Conservation (phyloP, 805 yeast species). For the Lipomyces anomalus region DNA sequence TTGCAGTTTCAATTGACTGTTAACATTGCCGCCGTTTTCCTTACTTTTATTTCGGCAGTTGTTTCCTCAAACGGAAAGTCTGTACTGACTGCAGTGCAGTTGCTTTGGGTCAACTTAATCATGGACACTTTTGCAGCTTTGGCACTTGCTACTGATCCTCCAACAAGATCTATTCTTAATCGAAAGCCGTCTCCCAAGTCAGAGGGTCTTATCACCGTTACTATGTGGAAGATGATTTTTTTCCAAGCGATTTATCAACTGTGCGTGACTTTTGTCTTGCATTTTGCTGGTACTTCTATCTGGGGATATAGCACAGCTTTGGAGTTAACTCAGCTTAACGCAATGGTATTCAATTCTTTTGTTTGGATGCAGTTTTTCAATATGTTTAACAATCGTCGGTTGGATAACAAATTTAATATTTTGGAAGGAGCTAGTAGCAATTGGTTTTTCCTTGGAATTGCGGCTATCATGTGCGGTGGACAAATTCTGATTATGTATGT, state of each 20-base stretch:
- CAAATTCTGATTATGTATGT: slow-evolving; percentile 91
- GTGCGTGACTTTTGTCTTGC: slow-evolving; percentile 68
- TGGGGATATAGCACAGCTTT: slow-evolving; percentile 41
- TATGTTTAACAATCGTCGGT: slow-evolving; percentile 79
- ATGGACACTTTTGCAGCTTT: slow-evolving; percentile 98
- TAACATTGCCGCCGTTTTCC: slow-evolving; percentile 89
- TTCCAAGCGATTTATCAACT: slow-evolving; percentile 82
- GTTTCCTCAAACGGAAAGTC: slow-evolving; percentile 72
- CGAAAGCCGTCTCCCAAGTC: slow-evolving; percentile 79
- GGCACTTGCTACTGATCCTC: slow-evolving; percentile 96
- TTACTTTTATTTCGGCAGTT: slow-evolving; percentile 91
- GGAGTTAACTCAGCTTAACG: slow-evolving; percentile 56
- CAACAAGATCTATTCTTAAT: slow-evolving; percentile 72
- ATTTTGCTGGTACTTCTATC: slow-evolving; percentile 66
- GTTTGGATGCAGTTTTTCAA: slow-evolving; percentile 98
- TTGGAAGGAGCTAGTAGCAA: slow-evolving; percentile 77
- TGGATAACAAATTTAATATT: slow-evolving; percentile 80
- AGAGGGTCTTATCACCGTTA: slow-evolving; percentile 71
- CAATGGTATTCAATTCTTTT: slow-evolving; percentile 90
- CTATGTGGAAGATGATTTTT: slow-evolving; percentile 98
- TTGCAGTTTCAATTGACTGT: slow-evolving; percentile 96
- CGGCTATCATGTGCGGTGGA: slow-evolving; percentile 67
- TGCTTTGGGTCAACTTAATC: slow-evolving; percentile 93
- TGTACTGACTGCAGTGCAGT: slow-evolving; percentile 93
- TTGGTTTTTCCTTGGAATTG: slow-evolving; percentile 71